Conservation (phyloP, 441 rosid genomes). For the Gossypium schwendimanii region DNA sequence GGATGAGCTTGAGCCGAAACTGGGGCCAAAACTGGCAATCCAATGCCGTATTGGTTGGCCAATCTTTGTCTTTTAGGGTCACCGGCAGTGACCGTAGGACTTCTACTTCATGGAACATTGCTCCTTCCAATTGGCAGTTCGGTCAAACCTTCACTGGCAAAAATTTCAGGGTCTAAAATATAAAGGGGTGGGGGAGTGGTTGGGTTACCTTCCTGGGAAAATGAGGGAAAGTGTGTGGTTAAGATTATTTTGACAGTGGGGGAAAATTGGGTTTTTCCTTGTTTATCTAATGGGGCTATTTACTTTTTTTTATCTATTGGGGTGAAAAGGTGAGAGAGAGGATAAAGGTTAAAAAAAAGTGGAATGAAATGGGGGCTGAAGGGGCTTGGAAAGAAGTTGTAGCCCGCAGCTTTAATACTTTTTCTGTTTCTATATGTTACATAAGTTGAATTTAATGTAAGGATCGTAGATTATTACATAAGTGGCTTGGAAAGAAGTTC, state of each 20-base stretch:
- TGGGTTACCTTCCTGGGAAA: no score
- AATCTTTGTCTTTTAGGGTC: conserved; percentile 55
- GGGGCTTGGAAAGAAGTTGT: conserved; percentile 29
- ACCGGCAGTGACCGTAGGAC: conserved; percentile 53
- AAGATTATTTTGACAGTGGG: background rate
- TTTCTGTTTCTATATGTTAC: background rate
- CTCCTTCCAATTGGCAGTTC: conserved; percentile 54
- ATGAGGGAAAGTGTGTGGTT: conserved; percentile 6
- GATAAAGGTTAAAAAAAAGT: background rate
- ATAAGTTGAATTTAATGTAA: background rate
- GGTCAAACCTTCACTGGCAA: conserved; percentile 73
- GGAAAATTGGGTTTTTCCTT: background rate
- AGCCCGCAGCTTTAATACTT: conserved; percentile 40
- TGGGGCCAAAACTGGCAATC: conserved; percentile 65
- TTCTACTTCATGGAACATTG: conserved; percentile 65
- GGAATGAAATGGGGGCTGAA: conserved; percentile 24
- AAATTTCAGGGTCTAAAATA: conserved; percentile 46
- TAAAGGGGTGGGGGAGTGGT: no score
- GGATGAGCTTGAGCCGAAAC: conserved; percentile 73
- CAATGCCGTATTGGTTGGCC: conserved; percentile 36
- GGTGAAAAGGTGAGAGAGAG: background rate
- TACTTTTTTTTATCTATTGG: background rate
- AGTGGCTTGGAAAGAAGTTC: background rate
- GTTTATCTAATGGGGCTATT: background rate
- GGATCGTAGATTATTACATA: background rate